Percentiles rank a stretch among this genome's conserved stretches.
Conservation (phyloP, 2,329 filamentous ascomycete species). For the Fusarium sp. region DNA sequence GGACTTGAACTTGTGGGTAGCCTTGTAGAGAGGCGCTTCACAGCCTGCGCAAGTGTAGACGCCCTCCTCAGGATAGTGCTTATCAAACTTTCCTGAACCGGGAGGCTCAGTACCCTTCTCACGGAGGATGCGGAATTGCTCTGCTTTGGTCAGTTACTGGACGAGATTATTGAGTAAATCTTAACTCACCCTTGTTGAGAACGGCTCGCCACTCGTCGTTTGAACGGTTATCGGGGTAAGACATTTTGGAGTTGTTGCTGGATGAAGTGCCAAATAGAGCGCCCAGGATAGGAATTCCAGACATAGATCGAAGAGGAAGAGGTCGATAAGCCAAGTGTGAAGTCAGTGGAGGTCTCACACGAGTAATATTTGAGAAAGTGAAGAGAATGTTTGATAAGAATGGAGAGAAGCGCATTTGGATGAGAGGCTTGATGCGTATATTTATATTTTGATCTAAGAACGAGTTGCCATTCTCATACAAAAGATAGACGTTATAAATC, state of each 20-base stretch:
- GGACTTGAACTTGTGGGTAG: constrained; percentile 93
- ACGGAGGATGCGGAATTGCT: constrained; percentile 94
- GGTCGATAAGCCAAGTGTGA: constrained; percentile 44
- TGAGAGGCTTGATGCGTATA: background rate
- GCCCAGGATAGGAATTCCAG: constrained; percentile 81
- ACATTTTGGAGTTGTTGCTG: constrained; percentile 67
- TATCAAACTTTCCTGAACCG: constrained; percentile 85
- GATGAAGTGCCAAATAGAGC: constrained; percentile 78
- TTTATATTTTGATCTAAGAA: constrained; percentile 28
- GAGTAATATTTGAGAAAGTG: constrained; percentile 60
- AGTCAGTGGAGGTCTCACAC: constrained; percentile 49
- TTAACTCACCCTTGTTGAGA: constrained; percentile 67
- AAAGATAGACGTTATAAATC: constrained; percentile 19
- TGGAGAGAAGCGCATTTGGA: constrained; percentile 63
- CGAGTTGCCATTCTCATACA: background rate
- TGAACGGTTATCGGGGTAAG: constrained; percentile 83
- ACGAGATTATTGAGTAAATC: background rate
- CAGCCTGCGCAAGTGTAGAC: constrained; percentile 92
- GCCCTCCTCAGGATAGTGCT: constrained; percentile 80
- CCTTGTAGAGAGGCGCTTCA: constrained; percentile 88
- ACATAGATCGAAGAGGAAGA: constrained; percentile 69
- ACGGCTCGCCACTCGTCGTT: constrained; percentile 91
- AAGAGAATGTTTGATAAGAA: constrained; percentile 61
- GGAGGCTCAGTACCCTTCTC: constrained; percentile 91
- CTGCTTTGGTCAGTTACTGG: constrained; percentile 59